Evolutionary conservation across 2,329 filamentous ascomycete species (phyloP).

Genomic region (Sporothrix dimorphospora): DNA sequence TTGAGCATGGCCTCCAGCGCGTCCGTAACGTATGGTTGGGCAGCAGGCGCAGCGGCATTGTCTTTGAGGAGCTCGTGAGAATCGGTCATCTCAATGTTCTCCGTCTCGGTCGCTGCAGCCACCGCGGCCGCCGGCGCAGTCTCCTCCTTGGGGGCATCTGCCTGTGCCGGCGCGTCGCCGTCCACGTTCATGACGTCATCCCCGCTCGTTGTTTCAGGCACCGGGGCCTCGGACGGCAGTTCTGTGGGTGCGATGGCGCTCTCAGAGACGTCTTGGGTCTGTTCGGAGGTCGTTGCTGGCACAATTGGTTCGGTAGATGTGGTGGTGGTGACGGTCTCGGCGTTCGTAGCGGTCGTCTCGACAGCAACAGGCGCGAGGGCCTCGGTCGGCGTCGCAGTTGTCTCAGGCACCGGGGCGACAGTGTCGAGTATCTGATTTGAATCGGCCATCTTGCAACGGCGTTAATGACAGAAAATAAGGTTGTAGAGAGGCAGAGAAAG

Average conservation of each 20-base stretch:
- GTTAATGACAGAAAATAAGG: not conserved
- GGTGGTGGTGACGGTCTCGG: not conserved
- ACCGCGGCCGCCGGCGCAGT: not conserved
- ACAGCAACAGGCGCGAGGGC: too few relatives aligned
- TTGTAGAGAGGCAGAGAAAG: not conserved
- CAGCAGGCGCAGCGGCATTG: not conserved
- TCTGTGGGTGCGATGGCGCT: not conserved
- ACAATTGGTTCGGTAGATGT: not conserved
- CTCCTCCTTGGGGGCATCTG: not conserved
- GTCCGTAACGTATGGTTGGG: constrained; percentile 33
- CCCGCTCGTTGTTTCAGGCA: not conserved
- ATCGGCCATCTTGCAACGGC: not conserved
- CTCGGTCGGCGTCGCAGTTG: not conserved
- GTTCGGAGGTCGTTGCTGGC: not conserved
- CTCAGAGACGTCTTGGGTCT: not conserved
- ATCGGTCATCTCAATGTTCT: constrained; percentile 20
- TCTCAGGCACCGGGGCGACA: not conserved
- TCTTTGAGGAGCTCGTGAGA: not conserved
- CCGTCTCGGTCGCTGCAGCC: not conserved
- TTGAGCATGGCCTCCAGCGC: constrained; percentile 37
- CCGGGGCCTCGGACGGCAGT: not conserved
- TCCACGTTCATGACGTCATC: constrained; percentile 30
- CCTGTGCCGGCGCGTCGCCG: not conserved
- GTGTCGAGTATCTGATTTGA: not conserved
- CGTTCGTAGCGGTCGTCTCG: not conserved